Evolutionary conservation across 225 moss, liverwort and hornwort species (phyloP).

Genomic region (Straminergon stramineum): DNA sequence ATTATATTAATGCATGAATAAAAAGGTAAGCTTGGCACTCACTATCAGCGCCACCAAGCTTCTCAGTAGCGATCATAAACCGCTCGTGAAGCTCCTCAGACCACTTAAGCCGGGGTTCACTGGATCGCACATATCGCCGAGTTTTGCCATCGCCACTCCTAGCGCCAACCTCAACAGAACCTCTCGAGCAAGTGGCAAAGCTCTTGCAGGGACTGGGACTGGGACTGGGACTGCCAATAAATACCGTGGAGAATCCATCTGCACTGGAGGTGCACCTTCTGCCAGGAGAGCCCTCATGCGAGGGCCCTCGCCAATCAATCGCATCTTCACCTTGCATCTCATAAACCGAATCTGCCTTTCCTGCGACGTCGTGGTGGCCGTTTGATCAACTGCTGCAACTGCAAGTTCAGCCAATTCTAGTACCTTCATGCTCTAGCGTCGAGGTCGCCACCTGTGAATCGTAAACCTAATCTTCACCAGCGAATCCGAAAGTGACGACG

Average conservation of each 20-base stretch:
- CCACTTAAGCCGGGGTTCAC: conserved; percentile 55
- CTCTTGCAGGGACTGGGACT: conserved; percentile 16
- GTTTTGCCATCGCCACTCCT: conserved; percentile 39
- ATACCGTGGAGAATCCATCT: conserved; percentile 4
- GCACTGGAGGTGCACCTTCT: not conserved
- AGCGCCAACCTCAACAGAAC: not conserved
- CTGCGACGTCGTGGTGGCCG: not conserved
- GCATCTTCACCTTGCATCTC: conserved; percentile 37
- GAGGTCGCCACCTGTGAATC: not conserved
- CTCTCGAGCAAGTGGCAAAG: not conserved
- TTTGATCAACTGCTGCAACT: conserved; percentile 1
- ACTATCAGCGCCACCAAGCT: conserved; percentile 63
- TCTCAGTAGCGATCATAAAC: conserved; percentile 42
- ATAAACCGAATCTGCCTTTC: not conserved
- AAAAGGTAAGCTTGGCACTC: not conserved
- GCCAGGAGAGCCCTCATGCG: not conserved
- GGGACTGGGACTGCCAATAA: conserved; percentile 11
- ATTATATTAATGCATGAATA: not conserved
- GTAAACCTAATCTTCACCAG: not conserved
- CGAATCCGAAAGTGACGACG: not conserved
- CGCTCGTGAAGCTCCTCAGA: conserved; percentile 46
- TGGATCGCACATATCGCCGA: conserved; percentile 48
- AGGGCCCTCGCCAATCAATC: not conserved
- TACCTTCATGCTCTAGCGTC: conserved; percentile 16
- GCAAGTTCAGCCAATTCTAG: not conserved